Percentiles rank a stretch among this genome's conserved stretches.
Evolutionary conservation across 306 rosid species (phyloP).

Genomic region (Begonia masoniana): DNA sequence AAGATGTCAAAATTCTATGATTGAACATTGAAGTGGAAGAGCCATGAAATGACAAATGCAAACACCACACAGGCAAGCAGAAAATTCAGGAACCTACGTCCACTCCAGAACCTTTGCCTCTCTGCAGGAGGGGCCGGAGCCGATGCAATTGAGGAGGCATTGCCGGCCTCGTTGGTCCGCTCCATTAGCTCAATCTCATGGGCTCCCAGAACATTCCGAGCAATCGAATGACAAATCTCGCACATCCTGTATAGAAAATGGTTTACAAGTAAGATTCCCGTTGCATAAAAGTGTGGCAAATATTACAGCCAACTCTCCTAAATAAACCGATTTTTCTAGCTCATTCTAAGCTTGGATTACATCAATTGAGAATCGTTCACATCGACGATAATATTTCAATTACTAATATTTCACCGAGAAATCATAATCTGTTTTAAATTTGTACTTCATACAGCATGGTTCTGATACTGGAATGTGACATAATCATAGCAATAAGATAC

Average conservation of each 20-base stretch:
- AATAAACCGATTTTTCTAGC: too few species aligned
- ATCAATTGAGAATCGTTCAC: too few species aligned
- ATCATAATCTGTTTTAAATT: too few species aligned
- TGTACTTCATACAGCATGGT: too few species aligned
- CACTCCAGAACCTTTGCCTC: constrained; percentile 74
- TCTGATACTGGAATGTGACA: too few species aligned
- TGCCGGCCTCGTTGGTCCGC: constrained; percentile 31
- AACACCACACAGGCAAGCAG: constrained; percentile 89
- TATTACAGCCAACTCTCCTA: too few species aligned
- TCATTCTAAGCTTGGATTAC: too few species aligned
- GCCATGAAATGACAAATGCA: constrained; percentile 94
- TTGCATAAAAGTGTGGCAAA: too few species aligned
- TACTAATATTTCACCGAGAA: too few species aligned
- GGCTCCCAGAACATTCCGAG: constrained; percentile 53
- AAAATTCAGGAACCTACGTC: constrained; percentile 84
- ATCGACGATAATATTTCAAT: too few species aligned
- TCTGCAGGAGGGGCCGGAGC: constrained; percentile 34
- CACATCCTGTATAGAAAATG: constrained; percentile 42
- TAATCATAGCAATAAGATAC: too few species aligned
- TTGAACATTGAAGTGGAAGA: constrained; percentile 71
- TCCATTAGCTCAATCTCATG: constrained; percentile 46
- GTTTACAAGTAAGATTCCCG: too few species aligned
- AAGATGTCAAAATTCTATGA: constrained; percentile 9
- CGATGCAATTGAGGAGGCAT: constrained; percentile 27
- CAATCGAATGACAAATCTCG: constrained; percentile 78